Evolutionary conservation across 106 monocot genomes (phyloP).

Genomic region (Amphibolis antarctica): DNA sequence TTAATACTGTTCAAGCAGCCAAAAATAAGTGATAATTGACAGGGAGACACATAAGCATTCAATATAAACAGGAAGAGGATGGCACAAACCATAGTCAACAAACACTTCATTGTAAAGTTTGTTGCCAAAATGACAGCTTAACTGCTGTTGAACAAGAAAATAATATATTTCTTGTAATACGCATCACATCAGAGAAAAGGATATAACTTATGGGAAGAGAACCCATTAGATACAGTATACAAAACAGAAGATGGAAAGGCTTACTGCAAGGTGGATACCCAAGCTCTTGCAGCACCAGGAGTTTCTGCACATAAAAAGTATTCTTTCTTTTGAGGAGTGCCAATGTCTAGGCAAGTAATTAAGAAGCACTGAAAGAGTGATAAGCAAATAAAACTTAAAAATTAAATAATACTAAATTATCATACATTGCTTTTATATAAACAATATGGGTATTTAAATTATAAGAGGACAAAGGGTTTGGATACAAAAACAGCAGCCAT

Average conservation of each 20-base stretch:
- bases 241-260: slow-evolving; percentile 15
- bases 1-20: no score
- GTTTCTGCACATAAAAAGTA: slow-evolving; percentile 98
- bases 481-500: slow-evolving; percentile 99
- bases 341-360: slow-evolving; percentile 66
- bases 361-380: slow-evolving; percentile 15
- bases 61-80: no score
- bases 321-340: slow-evolving; percentile 90
- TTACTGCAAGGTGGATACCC: slow-evolving; percentile 98
- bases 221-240: not conserved
- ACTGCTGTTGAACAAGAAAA: no score
- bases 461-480: slow-evolving; percentile 1
- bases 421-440: not conserved
- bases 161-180: no score
- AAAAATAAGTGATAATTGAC: no score
- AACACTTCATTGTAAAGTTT: no score
- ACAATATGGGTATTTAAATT: not conserved
- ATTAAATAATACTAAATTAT: not conserved
- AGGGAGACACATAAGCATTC: no score
- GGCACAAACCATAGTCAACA: no score
- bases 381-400: not conserved
- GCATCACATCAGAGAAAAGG: not conserved
- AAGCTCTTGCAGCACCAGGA: slow-evolving; percentile 94
- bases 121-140: no score
- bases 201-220: not conserved